phyloP scores from a whole-genome alignment of 495 filamentous ascomycete genomes.

The Amphirosellinia nigrospora region DNA sequence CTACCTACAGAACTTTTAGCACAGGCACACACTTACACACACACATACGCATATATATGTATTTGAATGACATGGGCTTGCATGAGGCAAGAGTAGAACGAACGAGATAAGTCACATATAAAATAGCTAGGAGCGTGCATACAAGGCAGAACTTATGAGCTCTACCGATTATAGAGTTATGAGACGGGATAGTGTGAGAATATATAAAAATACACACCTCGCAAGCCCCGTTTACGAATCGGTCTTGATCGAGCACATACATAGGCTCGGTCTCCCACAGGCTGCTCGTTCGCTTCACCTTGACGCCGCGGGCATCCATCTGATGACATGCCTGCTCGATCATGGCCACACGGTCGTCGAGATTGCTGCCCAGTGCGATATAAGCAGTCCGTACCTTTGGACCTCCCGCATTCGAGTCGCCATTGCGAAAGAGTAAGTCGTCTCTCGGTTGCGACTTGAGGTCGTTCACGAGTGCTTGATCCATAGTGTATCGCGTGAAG shows the following conservation, averaged over 20 bases:
- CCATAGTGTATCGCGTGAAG: constrained; percentile 31
- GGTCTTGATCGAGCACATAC: constrained; percentile 89
- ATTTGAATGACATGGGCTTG: neutral
- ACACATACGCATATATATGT: too few relatives aligned
- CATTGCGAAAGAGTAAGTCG: constrained; percentile 13
- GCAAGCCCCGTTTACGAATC: constrained; percentile 91
- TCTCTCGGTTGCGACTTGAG: constrained; percentile 22
- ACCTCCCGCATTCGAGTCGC: constrained; percentile 9
- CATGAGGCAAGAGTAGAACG: neutral
- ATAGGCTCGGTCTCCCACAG: constrained; percentile 95
- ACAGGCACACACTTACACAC: too few relatives aligned
- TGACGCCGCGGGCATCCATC: constrained; percentile 74
- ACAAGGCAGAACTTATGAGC: constrained; percentile 19
- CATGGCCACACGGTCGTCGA: constrained; percentile 82
- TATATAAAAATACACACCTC: constrained; percentile 66
- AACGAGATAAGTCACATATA: neutral
- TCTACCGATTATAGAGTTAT: neutral
- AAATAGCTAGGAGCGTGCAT: neutral
- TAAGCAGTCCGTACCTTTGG: constrained; percentile 59
- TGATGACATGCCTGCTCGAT: constrained; percentile 82
- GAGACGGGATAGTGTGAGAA: neutral
- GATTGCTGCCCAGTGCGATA: constrained; percentile 91
- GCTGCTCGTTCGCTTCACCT: constrained; percentile 78
- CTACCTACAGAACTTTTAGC: constrained; percentile 62
- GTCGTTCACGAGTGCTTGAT: constrained; percentile 18